Evolutionary conservation across 2,329 filamentous ascomycete species (phyloP).

Genomic region (Ustilaginoidea virens): DNA sequence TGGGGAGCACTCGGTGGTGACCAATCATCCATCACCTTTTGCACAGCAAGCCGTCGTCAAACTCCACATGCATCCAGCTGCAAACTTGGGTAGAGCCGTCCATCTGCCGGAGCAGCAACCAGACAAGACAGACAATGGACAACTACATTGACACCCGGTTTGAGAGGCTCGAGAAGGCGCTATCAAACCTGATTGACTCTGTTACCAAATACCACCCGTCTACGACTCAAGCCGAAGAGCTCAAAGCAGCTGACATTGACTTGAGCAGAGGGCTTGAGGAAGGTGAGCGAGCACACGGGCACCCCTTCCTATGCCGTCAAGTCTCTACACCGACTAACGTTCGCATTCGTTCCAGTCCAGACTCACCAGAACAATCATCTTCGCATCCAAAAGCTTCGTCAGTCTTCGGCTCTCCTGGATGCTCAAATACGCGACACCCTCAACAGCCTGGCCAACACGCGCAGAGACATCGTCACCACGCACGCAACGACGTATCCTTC

Average conservation of each 20-base stretch:
- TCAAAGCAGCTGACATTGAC: conserved; percentile 54
- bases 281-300: conserved; percentile 30
- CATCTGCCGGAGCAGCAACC: no score
- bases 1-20: no score
- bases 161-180: conserved; percentile 48
- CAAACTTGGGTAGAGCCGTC: no score
- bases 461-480: conserved; percentile 54
- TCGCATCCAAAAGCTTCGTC: conserved; percentile 53
- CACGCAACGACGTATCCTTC: conserved; percentile 40
- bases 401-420: conserved; percentile 50
- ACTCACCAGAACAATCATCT: conserved; percentile 60
- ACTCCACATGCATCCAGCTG: neutral
- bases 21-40: no score
- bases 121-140: conserved; percentile 50
- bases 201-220: conserved; percentile 73
- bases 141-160: conserved; percentile 45
- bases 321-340: neutral
- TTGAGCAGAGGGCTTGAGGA: conserved; percentile 50
- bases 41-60: neutral
- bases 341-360: conserved; percentile 35
- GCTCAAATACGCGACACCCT: conserved; percentile 57
- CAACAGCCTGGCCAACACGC: conserved; percentile 52
- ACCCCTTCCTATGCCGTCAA: neutral
- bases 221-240: conserved; percentile 47
- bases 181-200: conserved; percentile 59